A percentile compares a stretch with the other conserved stretches of the same genome.
Evolutionary conservation across 148 eudicot genomes (phyloP).

Genomic region (Pouteria glomerata): DNA sequence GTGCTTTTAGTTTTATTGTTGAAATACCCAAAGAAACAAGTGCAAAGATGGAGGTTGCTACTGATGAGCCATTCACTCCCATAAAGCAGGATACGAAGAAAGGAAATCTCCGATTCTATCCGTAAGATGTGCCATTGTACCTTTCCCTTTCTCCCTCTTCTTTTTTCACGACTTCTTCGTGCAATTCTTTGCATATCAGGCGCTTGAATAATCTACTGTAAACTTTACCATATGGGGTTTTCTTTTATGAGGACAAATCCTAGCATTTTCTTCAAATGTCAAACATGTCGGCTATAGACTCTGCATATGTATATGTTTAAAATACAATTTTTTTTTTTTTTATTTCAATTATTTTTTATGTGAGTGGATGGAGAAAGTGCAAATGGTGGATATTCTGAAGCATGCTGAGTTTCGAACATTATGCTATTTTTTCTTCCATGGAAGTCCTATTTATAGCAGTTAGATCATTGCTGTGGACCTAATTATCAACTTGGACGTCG

Average conservation of each 20-base stretch:
- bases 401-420: not conserved
- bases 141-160: not conserved
- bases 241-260: not conserved
- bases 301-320: not conserved
- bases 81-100: slow-evolving; percentile 96
- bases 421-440: no score
- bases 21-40: slow-evolving; percentile 97
- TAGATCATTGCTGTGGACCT: not conserved
- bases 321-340: not conserved
- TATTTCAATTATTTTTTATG: not conserved
- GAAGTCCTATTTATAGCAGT: not conserved
- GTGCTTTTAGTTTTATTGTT: slow-evolving; percentile 75
- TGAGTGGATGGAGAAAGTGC: not conserved
- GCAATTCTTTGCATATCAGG: not conserved
- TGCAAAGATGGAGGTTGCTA: slow-evolving; percentile 99
- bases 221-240: not conserved
- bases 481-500: not conserved
- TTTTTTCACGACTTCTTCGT: not conserved
- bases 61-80: slow-evolving; percentile 84
- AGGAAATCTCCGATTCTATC: slow-evolving; percentile 93
- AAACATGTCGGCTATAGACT: not conserved
- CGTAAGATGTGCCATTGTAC: slow-evolving; percentile 47
- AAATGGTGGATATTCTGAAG: not conserved
- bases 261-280: not conserved
- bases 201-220: not conserved